phyloP scores from a whole-genome alignment of 805 yeast genomes.

The Candida sithepensis region DNA sequence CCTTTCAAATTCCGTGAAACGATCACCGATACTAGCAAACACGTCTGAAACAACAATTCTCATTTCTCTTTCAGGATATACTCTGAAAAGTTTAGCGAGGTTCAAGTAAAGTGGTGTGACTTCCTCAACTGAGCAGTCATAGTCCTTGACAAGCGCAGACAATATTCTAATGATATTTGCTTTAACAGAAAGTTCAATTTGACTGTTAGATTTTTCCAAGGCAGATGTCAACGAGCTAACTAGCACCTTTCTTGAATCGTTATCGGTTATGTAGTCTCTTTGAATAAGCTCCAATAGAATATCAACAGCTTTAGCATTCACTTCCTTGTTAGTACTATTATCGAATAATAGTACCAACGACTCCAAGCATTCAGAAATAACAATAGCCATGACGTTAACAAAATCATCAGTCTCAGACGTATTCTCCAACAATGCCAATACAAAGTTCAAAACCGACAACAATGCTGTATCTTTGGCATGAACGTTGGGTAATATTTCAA shows the following conservation, averaged over 20 bases:
- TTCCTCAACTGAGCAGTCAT: constrained; percentile 50
- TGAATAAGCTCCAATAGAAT: constrained; percentile 51
- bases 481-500: constrained; percentile 48
- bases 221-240: constrained; percentile 56
- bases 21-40: constrained; percentile 54
- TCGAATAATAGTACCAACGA: constrained; percentile 49
- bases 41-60: constrained; percentile 60
- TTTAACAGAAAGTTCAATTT: constrained; percentile 50
- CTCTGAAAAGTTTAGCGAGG: constrained; percentile 45
- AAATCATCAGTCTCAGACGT: constrained; percentile 41
- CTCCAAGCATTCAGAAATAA: constrained; percentile 54
- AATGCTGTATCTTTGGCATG: constrained; percentile 69
- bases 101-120: constrained; percentile 33
- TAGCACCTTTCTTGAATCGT: constrained; percentile 48
- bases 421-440: constrained; percentile 41
- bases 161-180: constrained; percentile 56
- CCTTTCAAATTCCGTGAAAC: constrained; percentile 38
- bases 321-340: constrained; percentile 38
- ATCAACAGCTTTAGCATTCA: constrained; percentile 50
- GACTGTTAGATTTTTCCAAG: constrained; percentile 53
- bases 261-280: constrained; percentile 54
- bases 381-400: constrained; percentile 46
- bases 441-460: constrained; percentile 50
- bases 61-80: constrained; percentile 55
- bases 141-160: constrained; percentile 48